These are phyloP conservation scores for Parastagonospora avenae DNA, from an alignment of 2,329 filamentous ascomycete species.

Conservation along the genomic window DNA sequence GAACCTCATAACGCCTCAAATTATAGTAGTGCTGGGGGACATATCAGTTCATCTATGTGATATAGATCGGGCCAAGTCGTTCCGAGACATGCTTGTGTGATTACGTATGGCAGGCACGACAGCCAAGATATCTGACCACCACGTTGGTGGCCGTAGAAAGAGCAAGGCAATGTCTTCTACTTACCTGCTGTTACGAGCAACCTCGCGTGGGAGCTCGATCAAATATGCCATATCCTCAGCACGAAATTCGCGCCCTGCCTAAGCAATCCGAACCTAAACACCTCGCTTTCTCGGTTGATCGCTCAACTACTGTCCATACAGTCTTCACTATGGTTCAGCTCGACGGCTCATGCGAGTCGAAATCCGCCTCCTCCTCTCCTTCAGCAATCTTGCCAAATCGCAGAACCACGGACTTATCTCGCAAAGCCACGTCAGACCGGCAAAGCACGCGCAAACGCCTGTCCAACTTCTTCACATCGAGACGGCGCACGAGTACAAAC, in stretches of 20 bases:
- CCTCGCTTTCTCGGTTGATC: not conserved
- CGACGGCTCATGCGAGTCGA: slow-evolving; percentile 1
- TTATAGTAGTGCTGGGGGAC: too few species aligned
- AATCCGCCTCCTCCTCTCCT: too few species aligned
- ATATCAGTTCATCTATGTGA: too few species aligned
- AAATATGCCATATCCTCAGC: not conserved
- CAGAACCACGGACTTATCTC: not conserved
- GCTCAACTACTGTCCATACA: not conserved
- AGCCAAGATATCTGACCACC: too few species aligned
- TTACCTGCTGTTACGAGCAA: too few species aligned
- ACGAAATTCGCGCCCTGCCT: not conserved
- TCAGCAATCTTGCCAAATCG: too few species aligned
- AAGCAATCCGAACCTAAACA: not conserved
- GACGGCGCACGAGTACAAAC: not conserved
- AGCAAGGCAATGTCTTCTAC: too few species aligned
- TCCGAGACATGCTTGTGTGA: too few species aligned
- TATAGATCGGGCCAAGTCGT: too few species aligned
- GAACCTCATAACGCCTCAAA: too few species aligned
- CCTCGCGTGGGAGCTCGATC: not conserved
- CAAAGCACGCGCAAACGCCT: not conserved
- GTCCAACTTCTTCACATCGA: not conserved
- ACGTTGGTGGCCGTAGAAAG: too few species aligned
- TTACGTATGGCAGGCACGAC: too few species aligned
- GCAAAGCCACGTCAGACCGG: not conserved
- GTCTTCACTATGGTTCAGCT: slow-evolving; percentile 1